Evolutionary conservation across 1,284 basidiomycete genomes (phyloP).

Genomic region (Mixia osmundae): DNA sequence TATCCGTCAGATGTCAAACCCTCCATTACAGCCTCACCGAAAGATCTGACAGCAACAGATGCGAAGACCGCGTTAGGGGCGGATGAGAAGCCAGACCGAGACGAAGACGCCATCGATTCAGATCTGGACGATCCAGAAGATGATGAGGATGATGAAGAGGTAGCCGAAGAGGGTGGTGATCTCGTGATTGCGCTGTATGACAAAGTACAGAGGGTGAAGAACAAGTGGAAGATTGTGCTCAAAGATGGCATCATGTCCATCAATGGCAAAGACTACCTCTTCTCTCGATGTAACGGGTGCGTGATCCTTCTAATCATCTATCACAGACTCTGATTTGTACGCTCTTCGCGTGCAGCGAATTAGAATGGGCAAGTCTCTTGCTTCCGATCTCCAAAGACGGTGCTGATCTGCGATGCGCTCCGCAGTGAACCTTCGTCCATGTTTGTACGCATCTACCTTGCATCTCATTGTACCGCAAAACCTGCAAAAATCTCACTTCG

Average conservation of each 20-base stretch:
- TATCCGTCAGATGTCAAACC: too few species aligned
- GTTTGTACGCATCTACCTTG: too few species aligned
- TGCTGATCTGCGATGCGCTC: too few species aligned
- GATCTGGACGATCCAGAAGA: constrained; percentile 62
- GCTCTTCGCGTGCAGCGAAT: too few species aligned
- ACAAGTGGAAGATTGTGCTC: constrained; percentile 99
- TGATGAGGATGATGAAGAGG: constrained; percentile 32
- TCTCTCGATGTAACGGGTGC: constrained; percentile 57
- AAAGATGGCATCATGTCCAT: constrained; percentile 97
- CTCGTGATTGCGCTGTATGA: constrained; percentile 98
- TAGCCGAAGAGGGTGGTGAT: constrained; percentile 36
- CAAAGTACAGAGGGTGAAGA: constrained; percentile 85
- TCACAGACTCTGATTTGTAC: too few species aligned
- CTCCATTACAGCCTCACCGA: too few species aligned
- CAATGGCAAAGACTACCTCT: constrained; percentile 91
- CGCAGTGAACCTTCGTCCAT: too few species aligned
- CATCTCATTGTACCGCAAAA: too few species aligned
- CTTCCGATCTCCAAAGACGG: too few species aligned
- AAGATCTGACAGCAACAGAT: too few species aligned
- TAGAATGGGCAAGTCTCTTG: too few species aligned
- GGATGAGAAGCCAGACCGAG: constrained; percentile 22
- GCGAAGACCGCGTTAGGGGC: background rate
- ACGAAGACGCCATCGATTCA: constrained; percentile 71
- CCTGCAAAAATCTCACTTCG: too few species aligned
- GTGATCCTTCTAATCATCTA: constrained; percentile 9